Evolutionary conservation across 1,139 yeast genomes (phyloP).

Genomic region (Magnusiomyces paraingens): DNA sequence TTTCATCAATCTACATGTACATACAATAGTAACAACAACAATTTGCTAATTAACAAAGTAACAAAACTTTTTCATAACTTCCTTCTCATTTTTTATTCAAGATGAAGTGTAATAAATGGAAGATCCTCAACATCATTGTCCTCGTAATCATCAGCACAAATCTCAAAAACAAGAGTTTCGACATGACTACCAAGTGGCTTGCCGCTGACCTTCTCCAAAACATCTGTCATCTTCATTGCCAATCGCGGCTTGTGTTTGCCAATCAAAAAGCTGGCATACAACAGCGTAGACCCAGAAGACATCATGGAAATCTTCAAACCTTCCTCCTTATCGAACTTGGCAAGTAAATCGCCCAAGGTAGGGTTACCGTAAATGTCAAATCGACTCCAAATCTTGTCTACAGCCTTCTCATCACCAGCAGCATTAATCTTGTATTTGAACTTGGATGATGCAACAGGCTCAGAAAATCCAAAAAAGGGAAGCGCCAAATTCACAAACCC

Average conservation of each 20-base stretch:
- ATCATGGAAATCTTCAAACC: constrained; percentile 87
- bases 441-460: constrained; percentile 82
- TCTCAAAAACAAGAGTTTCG: constrained; percentile 73
- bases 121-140: constrained; percentile 95
- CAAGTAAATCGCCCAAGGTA: constrained; percentile 68
- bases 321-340: constrained; percentile 70
- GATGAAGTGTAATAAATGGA: constrained; percentile 55
- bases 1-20: neutral
- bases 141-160: constrained; percentile 83
- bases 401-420: constrained; percentile 41
- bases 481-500: constrained; percentile 92
- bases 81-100: constrained; percentile 33
- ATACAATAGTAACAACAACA: neutral
- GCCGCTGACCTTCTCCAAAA: constrained; percentile 77
- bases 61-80: neutral
- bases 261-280: constrained; percentile 92
- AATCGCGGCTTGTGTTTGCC: constrained; percentile 84
- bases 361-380: constrained; percentile 75
- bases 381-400: constrained; percentile 94
- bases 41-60: neutral
- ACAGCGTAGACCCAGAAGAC: constrained; percentile 80
- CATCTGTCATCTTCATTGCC: constrained; percentile 57
- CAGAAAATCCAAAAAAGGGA: constrained; percentile 95
- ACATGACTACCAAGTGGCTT: constrained; percentile 73
- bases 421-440: constrained; percentile 61